Evolutionary conservation across 2,329 filamentous ascomycete species (phyloP).

Genomic region (Aspergillus floridensis): DNA sequence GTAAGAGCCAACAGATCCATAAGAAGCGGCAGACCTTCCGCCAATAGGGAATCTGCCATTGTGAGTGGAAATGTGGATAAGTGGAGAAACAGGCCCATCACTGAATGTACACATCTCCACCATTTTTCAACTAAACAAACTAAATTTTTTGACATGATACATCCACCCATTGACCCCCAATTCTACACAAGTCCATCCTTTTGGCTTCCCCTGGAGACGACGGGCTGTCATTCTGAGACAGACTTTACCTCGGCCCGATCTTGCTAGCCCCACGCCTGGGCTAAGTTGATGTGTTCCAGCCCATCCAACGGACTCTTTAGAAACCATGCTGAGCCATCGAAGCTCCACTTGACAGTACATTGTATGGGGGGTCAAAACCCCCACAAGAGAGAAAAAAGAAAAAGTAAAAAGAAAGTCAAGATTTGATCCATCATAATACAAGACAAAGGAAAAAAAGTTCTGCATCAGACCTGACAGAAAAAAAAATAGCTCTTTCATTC

Average conservation of each 20-base stretch:
- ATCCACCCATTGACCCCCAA: neutral
- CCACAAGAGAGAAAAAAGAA: too few species aligned
- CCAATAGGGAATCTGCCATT: conserved; percentile 18
- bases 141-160: conserved; percentile 7
- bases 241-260: neutral
- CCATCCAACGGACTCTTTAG: neutral
- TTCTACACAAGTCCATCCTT: neutral
- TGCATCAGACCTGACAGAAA: neutral
- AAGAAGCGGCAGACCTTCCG: conserved; percentile 1
- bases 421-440: neutral
- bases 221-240: neutral
- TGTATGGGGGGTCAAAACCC: neutral
- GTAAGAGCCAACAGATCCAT: neutral
- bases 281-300: conserved; percentile 1
- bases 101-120: neutral
- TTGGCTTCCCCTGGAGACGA: neutral
- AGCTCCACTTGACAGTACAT: neutral
- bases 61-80: conserved; percentile 11
- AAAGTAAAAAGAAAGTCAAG: neutral
- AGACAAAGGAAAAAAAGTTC: neutral
- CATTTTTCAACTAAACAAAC: neutral
- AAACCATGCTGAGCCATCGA: conserved; percentile 1
- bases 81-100: neutral
- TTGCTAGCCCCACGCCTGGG: neutral
- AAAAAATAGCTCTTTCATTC: neutral